A percentile compares a stretch with the other conserved stretches of the same genome.
Evolutionary conservation across 108 stramenopile genomes (phyloP).

Genomic region (Cyclotella sp.): DNA sequence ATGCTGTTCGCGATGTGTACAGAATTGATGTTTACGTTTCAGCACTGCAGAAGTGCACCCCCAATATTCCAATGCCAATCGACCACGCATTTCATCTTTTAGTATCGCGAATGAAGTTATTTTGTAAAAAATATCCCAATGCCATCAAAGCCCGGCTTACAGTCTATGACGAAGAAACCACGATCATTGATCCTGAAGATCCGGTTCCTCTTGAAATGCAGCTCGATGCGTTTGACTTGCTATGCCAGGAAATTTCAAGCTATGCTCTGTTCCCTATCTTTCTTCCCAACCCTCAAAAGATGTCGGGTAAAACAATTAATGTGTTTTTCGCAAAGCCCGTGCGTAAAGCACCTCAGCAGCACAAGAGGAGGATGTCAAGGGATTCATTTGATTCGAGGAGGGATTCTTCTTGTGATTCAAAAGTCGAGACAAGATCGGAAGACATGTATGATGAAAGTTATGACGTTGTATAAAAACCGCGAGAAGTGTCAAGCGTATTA

Average conservation of each 20-base stretch:
- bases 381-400: too few species aligned
- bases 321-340: constrained; percentile 27
- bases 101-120: constrained; percentile 14
- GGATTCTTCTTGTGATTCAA: too few species aligned
- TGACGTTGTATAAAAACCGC: too few species aligned
- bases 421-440: too few species aligned
- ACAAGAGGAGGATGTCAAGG: too few species aligned
- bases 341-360: too few species aligned
- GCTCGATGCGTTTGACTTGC: constrained; percentile 45
- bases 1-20: constrained; percentile 36
- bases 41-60: constrained; percentile 45
- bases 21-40: constrained; percentile 36
- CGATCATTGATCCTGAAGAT: constrained; percentile 6
- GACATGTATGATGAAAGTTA: too few species aligned
- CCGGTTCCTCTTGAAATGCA: constrained; percentile 43
- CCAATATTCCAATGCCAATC: constrained; percentile 25
- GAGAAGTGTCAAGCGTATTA: too few species aligned
- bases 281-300: constrained; percentile 25
- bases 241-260: constrained; percentile 18
- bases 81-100: constrained; percentile 21
- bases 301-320: constrained; percentile 29
- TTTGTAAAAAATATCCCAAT: constrained; percentile 39
- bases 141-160: constrained; percentile 25
- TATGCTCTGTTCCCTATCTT: constrained; percentile 38
- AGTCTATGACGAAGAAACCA: constrained; percentile 18